Conservation (phyloP, 495 filamentous ascomycete species). For the Cercophora scortea region DNA sequence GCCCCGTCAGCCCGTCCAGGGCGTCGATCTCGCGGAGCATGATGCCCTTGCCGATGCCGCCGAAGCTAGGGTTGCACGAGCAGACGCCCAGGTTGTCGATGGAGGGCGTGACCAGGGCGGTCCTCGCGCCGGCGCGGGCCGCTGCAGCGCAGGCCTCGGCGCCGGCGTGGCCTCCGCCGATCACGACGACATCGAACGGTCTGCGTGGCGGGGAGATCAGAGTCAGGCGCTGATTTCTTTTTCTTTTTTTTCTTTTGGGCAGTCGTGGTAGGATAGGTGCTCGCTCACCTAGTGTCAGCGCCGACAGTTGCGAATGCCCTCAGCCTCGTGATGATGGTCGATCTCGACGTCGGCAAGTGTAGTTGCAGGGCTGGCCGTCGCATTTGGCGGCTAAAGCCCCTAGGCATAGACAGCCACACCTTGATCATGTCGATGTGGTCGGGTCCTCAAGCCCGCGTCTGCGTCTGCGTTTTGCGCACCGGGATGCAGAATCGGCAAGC, state of each 20-base stretch:
- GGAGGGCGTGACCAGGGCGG: constrained; percentile 80
- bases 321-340: not conserved
- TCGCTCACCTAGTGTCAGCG: constrained; percentile 25
- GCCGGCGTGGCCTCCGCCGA: constrained; percentile 93
- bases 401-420: not conserved
- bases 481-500: no score
- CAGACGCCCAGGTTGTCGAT: constrained; percentile 87
- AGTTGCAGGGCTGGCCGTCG: not conserved
- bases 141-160: constrained; percentile 92
- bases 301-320: constrained; percentile 32
- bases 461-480: no score
- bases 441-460: no score
- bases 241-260: no score
- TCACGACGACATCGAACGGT: constrained; percentile 86
- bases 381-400: constrained; percentile 16
- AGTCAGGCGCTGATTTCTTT: no score
- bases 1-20: constrained; percentile 81
- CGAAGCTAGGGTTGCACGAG: constrained; percentile 96
- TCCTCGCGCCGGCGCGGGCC: constrained; percentile 81
- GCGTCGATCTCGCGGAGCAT: constrained; percentile 96
- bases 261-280: not conserved
- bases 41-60: constrained; percentile 96
- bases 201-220: constrained; percentile 26
- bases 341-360: not conserved
- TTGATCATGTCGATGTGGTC: not conserved